Evolutionary conservation across 768 basidiomycete genomes (phyloP), one percentile per base, ranked within the genome.

Genomic region (Tricholoma bakamatsutake): DNA sequence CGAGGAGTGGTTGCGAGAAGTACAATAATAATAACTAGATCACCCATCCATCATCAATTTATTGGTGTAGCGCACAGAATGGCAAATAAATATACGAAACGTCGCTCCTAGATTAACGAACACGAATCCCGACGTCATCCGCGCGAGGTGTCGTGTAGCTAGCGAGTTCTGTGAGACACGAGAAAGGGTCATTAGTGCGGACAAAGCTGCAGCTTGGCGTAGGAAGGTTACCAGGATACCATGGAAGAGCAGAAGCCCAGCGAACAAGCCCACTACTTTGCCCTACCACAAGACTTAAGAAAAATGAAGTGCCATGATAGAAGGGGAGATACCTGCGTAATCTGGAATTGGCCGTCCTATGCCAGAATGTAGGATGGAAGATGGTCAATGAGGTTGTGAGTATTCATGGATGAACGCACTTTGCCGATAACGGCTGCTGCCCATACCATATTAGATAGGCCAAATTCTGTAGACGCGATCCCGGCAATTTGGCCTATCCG

Each of bases 101-200:
- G 91, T 88, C 10, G 88, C 78, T 39, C 91, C 91, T 51, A 95
- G 75, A 69, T 96, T 95, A 63, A 95, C 76, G 67, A 95, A 94
- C 4, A 95, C 90, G 64, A 92, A 93, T 28, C 79, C 80, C 18
- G 77, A 78, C 2, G 92, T 93, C 58, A 92, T 71, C 15, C 76
- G 76, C 0, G 92, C 90, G 4, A 95, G 81, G 59, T 86, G 76
- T 18, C 81, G 80, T 1, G 93, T 94, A 1, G 85, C 83, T 28
- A 91, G 67, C 37, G 84, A 89, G 65, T 91, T 91, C 81, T 76
- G 43, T 11, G 11, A 50, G 71, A 52, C 17, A 17, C 11, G 18
- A 52, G 12, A 1, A 13, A 5, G 37, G 33, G 27, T 30, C 11
- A 46, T 50, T 17, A 34, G 5, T 53, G 18, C 28, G 11, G 33